Base-by-base conservation (phyloP, 2,329 filamentous ascomycete genomes). In the Colletotrichum sp. region DNA sequence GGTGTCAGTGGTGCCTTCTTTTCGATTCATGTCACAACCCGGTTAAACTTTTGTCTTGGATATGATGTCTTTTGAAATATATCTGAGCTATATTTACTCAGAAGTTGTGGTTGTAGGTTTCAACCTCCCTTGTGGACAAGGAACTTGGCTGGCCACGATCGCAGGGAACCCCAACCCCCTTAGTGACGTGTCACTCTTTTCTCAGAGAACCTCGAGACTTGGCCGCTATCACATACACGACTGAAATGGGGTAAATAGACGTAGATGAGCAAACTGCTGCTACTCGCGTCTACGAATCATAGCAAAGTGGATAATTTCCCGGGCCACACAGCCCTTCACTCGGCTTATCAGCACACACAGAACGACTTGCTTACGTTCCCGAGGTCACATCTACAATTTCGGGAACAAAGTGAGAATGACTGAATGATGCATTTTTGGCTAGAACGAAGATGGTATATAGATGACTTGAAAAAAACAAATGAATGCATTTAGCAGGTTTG, bases 231-330 rank as follows among this genome's bases (percentile, higher is more conserved):
- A 28, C 26, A 28, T 6, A 28, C 26, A 28, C 26, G 26, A 28
- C 26, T 28, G 26, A 28, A 28, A 8, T n/a, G n/a, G 39, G 16
- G 9, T 5, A 36, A 2, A 1, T 44, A n/a, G 39, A 3, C n/a
- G 5, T 39, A 18, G 36, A 18, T 39, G 39, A 44, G 8, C 1
- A 44, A 6, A 2, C 8, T 44, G 39, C 39, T 44, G 16, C 39
- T 1, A 2, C 18, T 44, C 16, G 5, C 5, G 39, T 10, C 18
- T 18, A n/a, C 39, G 1, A n/a, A n/a, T 10, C 16, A 5, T 44
- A 44, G 2, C 9, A n/a, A 44, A 2, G 0, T 44, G 9, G 39
- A 6, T 1, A 0, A n/a, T n/a, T 10, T 0, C 18, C 18, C 9
- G 8, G 10, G 16, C 39, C 8, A 9, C 3, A n/a, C 1, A 44